Percentiles rank a stretch among this genome's conserved stretches.
These are phyloP conservation scores for Tetrahymena elliotti DNA, from an alignment of 73 alveolate species.

Conservation along the genomic window DNA sequence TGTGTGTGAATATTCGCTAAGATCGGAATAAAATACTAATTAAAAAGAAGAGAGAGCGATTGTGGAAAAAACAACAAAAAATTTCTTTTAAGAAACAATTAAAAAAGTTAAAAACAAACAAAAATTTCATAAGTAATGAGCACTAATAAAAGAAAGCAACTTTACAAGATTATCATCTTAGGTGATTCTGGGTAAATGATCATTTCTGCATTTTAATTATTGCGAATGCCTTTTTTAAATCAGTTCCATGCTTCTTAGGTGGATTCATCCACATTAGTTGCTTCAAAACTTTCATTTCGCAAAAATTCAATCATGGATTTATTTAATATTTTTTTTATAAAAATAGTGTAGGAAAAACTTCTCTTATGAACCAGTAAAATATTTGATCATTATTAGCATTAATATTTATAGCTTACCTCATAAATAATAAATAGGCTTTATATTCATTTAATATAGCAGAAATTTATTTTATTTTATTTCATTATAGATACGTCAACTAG, in stretches of 20 bases:
- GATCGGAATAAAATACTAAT: neutral
- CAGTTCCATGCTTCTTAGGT: neutral
- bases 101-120: neutral
- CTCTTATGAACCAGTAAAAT: slow-evolving; percentile 63
- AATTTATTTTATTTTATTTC: neutral
- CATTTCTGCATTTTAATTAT: no score
- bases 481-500: slow-evolving; percentile 57
- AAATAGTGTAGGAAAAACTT: slow-evolving; percentile 88
- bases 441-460: neutral
- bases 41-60: neutral
- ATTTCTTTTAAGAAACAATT: neutral
- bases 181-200: slow-evolving; percentile 85
- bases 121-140: neutral
- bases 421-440: neutral
- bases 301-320: neutral
- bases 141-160: slow-evolving; percentile 82
- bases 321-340: neutral
- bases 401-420: neutral
- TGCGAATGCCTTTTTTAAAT: neutral
- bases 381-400: neutral
- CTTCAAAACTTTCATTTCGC: neutral
- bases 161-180: slow-evolving; percentile 86
- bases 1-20: neutral
- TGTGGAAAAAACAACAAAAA: neutral
- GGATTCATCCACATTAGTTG: neutral